These are phyloP conservation scores for Vanrija pseudolonga DNA, from an alignment of 1,284 basidiomycete genomes.

Conservation along the genomic window DNA sequence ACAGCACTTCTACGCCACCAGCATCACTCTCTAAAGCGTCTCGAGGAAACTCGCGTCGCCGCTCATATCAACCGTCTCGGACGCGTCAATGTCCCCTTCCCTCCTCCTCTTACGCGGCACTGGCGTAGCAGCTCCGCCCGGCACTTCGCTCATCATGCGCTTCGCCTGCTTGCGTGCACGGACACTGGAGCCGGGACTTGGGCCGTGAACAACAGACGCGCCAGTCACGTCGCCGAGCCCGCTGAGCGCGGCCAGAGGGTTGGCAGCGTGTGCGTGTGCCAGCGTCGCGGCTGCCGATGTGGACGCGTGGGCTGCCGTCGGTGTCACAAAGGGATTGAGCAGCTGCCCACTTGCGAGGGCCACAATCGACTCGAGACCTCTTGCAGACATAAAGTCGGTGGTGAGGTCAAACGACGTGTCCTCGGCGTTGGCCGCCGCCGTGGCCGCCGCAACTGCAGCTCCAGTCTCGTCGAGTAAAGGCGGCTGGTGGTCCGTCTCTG, in stretches of 20 bases:
- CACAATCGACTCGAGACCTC: slow-evolving; percentile 19
- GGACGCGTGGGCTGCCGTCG: not conserved
- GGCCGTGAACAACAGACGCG: not conserved
- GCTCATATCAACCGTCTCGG: slow-evolving; percentile 7
- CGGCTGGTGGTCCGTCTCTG: not conserved
- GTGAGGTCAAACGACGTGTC: slow-evolving; percentile 15
- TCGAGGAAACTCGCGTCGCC: slow-evolving; percentile 20
- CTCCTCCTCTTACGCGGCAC: slow-evolving; percentile 28
- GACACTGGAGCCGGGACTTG: slow-evolving; percentile 26
- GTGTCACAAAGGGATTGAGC: slow-evolving; percentile 15
- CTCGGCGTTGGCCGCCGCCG: slow-evolving; percentile 3
- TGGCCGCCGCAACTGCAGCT: slow-evolving; percentile 10
- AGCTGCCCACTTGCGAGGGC: slow-evolving; percentile 13
- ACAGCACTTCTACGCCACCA: too few relatives aligned
- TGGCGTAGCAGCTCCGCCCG: slow-evolving; percentile 41
- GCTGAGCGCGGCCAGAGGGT: not conserved
- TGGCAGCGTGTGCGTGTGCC: not conserved
- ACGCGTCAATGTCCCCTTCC: not conserved
- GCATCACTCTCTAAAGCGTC: slow-evolving; percentile 3
- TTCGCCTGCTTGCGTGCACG: slow-evolving; percentile 39
- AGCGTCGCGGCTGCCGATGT: not conserved
- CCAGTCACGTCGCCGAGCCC: not conserved
- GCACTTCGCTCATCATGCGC: slow-evolving; percentile 28
- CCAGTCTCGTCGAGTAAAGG: slow-evolving; percentile 4
- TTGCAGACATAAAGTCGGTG: slow-evolving; percentile 19